Base-by-base conservation (phyloP, 2,329 filamentous ascomycete species). In the Cladorrhinum sp. region DNA sequence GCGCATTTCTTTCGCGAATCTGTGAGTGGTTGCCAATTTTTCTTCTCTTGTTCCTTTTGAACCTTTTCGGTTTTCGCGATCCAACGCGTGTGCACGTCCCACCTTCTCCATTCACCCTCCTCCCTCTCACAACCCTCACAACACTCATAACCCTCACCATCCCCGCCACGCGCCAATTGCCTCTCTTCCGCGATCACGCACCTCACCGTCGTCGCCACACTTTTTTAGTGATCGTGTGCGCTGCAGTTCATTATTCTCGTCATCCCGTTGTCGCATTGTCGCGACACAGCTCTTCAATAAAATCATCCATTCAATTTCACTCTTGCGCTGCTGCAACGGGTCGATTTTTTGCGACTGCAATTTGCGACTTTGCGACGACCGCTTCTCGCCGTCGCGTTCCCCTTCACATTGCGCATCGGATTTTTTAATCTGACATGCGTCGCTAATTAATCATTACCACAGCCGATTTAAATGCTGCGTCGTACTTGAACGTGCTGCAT, bases 21-120 rank as follows among this genome's bases (percentile, higher is more conserved):
- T 64, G 67, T 69, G 65, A 69, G 67, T 69, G 67, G 67, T 65
- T 59, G 60, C 64, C 60, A 51, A 60, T 65, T 67, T 68, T 63
- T 55, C 65, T 67, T 42, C n/a, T 46, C 18, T 46, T 46, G 42
- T 46, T 46, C 51, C 18, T 55, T 57, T 67, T 36, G 21, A 21
- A 28, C 70, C 62, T 69, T 71, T 71, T 72, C 72, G 72, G 71
- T 70, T 69, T 70, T 66, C 69, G 61, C 62, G 59, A 62, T 58
- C 59, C 59, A 62, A 66, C 67, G 67, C 66, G 66, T 66, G 67
- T 60, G 67, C 67, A 68, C 67, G 67, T 67, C 55, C 66, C 62
- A 30, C 42, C 28, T 59, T 56, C 62, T 58, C 62, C 64, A 59
- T 39, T 56, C 59, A 56, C 30, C 36, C 46, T 33, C 56, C 53